These are phyloP conservation scores for Aspergillus sp. DNA, from an alignment of 2,329 filamentous ascomycete species.

Conservation along the genomic window DNA sequence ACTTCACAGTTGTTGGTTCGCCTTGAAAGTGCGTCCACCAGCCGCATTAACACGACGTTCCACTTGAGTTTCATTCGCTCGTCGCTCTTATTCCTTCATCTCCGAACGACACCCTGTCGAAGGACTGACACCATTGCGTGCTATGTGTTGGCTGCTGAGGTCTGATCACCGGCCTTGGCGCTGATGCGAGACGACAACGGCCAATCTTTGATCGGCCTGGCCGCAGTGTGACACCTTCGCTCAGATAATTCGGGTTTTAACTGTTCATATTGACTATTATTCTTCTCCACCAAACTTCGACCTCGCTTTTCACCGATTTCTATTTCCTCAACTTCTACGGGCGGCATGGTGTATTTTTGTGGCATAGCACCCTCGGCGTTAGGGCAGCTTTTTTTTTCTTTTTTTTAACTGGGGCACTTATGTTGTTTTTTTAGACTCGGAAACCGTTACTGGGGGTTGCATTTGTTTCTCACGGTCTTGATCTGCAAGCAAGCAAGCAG, in stretches of 20 bases:
- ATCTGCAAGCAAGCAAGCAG: constrained; percentile 26
- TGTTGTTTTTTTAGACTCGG: constrained; percentile 27
- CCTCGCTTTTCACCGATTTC: constrained; percentile 17
- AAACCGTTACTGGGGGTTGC: constrained; percentile 29
- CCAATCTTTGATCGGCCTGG: constrained; percentile 7
- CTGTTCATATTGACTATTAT: constrained; percentile 19
- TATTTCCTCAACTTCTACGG: constrained; percentile 20
- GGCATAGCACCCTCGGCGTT: constrained; percentile 41
- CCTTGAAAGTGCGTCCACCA: constrained; percentile 1
- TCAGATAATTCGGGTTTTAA: constrained; percentile 11
- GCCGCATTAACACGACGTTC: background rate
- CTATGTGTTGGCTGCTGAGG: constrained; percentile 20
- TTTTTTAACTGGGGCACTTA: constrained; percentile 10
- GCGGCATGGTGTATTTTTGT: constrained; percentile 31
- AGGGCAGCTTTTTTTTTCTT: constrained; percentile 19
- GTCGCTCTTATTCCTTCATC: background rate
- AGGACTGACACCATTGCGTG: constrained; percentile 32
- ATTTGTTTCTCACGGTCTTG: constrained; percentile 35
- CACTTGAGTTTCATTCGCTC: background rate
- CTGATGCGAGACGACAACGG: constrained; percentile 16
- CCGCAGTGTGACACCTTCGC: constrained; percentile 9
- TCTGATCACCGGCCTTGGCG: constrained; percentile 23
- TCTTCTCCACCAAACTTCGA: background rate
- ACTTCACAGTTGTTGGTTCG: constrained; percentile 13
- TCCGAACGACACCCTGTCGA: background rate